These are phyloP conservation scores for Crassisporium funariophilum DNA, from an alignment of 768 basidiomycete species.

Conservation along the genomic window DNA sequence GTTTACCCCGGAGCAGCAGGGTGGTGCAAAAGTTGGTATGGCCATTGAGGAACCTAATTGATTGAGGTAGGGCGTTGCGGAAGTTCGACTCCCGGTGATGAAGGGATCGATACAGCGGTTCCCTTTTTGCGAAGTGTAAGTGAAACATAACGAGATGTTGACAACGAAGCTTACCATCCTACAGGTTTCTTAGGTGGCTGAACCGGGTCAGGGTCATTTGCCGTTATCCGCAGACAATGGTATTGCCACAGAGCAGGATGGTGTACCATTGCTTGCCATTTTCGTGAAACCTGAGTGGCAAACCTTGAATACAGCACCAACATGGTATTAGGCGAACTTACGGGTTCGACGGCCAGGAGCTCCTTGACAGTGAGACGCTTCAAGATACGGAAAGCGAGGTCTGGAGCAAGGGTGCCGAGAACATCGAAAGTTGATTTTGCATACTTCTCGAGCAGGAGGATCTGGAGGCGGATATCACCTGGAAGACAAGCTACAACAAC, in stretches of 20 bases:
- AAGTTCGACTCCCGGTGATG: constrained; percentile 89
- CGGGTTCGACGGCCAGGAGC: constrained; percentile 60
- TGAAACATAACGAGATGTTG: background rate
- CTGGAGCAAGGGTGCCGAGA: constrained; percentile 67
- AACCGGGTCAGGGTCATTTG: constrained; percentile 68
- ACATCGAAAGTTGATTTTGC: constrained; percentile 82
- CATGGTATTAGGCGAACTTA: constrained; percentile 38
- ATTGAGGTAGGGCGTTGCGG: constrained; percentile 71
- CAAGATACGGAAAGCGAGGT: constrained; percentile 66
- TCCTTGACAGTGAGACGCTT: constrained; percentile 56
- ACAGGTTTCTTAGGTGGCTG: constrained; percentile 62
- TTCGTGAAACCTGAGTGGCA: constrained; percentile 41
- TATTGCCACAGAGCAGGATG: constrained; percentile 77
- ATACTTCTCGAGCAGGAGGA: constrained; percentile 84
- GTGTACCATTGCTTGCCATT: constrained; percentile 49
- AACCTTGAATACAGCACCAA: constrained; percentile 39
- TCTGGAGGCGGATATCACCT: constrained; percentile 83
- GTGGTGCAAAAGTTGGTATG: constrained; percentile 91
- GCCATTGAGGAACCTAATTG: constrained; percentile 74
- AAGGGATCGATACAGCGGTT: constrained; percentile 73
- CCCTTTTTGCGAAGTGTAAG: constrained; percentile 28
- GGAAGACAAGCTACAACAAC: constrained; percentile 65
- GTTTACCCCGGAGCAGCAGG: constrained; percentile 62
- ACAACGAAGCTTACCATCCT: constrained; percentile 60
- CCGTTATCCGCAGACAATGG: constrained; percentile 74